These are phyloP conservation scores for Clavaria fumosa DNA, from an alignment of 768 basidiomycete genomes.

Conservation along the genomic window DNA sequence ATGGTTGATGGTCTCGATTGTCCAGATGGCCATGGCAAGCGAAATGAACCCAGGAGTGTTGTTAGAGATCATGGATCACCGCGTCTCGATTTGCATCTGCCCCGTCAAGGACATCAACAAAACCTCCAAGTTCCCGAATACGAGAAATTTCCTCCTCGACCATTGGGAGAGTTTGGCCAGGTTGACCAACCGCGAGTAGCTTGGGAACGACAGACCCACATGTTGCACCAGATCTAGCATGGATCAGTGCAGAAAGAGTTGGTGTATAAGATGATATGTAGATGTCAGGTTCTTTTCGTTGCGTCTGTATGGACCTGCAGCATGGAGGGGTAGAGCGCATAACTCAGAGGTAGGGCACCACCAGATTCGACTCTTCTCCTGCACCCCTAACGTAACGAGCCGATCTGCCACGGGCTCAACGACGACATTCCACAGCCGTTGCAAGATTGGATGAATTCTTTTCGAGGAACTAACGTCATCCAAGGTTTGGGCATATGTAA, in stretches of 20 bases:
- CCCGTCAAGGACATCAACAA: slow-evolving; percentile 1
- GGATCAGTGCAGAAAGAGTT: slow-evolving; percentile 7
- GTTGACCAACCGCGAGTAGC: slow-evolving; percentile 3
- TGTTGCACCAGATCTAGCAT: neutral
- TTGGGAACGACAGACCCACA: slow-evolving; percentile 4
- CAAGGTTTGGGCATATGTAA: neutral
- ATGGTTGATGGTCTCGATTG: slow-evolving; percentile 9
- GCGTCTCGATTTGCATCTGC: neutral
- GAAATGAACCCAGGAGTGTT: slow-evolving; percentile 17
- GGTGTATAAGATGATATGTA: slow-evolving; percentile 12
- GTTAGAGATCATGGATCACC: slow-evolving; percentile 1
- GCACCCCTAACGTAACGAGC: slow-evolving; percentile 1
- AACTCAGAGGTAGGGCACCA: slow-evolving; percentile 7
- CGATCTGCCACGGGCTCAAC: slow-evolving; percentile 1
- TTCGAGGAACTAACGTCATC: neutral
- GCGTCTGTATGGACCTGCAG: slow-evolving; percentile 9
- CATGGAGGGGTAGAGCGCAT: slow-evolving; percentile 10
- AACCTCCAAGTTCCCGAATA: slow-evolving; percentile 1
- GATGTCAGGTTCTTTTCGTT: slow-evolving; percentile 8
- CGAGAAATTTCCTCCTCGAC: slow-evolving; percentile 1
- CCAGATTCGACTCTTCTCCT: slow-evolving; percentile 5
- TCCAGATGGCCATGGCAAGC: slow-evolving; percentile 25
- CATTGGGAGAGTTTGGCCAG: slow-evolving; percentile 3
- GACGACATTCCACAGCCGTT: slow-evolving; percentile 1
- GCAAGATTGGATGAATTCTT: neutral